Percentiles rank a stretch among this genome's conserved stretches.
Evolutionary conservation across 345 rosid genomes (phyloP).

Genomic region (Atalantia buxifolia): DNA sequence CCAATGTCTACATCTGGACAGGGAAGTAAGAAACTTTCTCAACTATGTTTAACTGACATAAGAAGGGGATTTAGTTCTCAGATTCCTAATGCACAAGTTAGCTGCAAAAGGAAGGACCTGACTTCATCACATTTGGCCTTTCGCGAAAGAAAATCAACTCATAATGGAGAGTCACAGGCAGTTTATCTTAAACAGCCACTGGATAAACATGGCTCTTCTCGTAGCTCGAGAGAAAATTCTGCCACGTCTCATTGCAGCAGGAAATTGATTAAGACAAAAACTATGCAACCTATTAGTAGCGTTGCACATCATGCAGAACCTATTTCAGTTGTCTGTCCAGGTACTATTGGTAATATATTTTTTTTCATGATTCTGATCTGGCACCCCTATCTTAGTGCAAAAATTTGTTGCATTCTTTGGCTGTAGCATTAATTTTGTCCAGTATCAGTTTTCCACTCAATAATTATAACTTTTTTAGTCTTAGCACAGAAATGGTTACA

Average conservation of each 20-base stretch:
- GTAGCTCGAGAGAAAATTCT: not conserved
- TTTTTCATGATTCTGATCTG: not conserved
- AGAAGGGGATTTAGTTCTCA: not conserved
- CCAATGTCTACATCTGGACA: not conserved
- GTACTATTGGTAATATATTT: not conserved
- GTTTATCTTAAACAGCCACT: not conserved
- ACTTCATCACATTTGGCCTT: not conserved
- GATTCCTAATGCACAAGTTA: not conserved
- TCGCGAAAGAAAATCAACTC: slow-evolving; percentile 7
- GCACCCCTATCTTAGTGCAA: not conserved
- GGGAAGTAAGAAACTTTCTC: slow-evolving; percentile 11
- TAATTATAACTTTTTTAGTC: not conserved
- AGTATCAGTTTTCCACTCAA: not conserved
- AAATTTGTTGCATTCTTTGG: not conserved
- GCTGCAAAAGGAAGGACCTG: slow-evolving; percentile 5
- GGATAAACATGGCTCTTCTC: not conserved
- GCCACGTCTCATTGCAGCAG: not conserved
- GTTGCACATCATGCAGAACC: not conserved
- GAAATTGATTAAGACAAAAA: slow-evolving; percentile 10
- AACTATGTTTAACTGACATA: not conserved
- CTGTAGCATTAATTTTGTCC: not conserved
- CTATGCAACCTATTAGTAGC: not conserved
- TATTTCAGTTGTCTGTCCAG: not conserved
- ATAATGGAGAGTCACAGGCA: slow-evolving; percentile 4
- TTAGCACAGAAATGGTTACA: not conserved